Evolutionary conservation across 2,329 filamentous ascomycete genomes (phyloP), one percentile per base, ranked within the genome.

Genomic region (Paraphaeosphaeria sporulosa): DNA sequence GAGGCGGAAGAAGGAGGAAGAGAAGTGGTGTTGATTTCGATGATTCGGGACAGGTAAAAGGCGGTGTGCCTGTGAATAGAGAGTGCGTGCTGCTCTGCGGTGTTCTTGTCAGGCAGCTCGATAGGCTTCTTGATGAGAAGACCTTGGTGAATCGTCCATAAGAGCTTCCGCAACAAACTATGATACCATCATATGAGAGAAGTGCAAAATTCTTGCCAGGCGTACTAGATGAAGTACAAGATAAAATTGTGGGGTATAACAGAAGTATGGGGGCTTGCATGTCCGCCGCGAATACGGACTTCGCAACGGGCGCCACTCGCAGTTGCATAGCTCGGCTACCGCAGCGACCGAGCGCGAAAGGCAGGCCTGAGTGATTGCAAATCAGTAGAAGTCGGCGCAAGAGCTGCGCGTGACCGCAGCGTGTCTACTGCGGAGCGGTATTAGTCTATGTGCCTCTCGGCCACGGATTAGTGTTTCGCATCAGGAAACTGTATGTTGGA

Each of bases 221-320:
- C 4, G 6, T 8, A 12, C 6, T 6, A 32, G 5, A 23, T 21
- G 6, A 23, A 46, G 19, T 23, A 23, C 8, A 19, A 12, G 7
- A 30, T 40, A n/a, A 15, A n/a, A 15, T 40, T n/a, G 12, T 40
- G 34, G 49, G 49, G 34, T 52, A 40, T 40, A 10, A 9, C 13
- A 21, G 42, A 12, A n/a, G 13, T 17, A 8, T 21, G 19, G 23
- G 5, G 40, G 23, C 4, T 21, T 47, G 42, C 19, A 55, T 21
- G 27, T 34, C 52, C 36, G 27, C 15, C 46, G 36, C 42, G 52
- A 42, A 27, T 55, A 47, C 42, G 42, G 42, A 55, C 52, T 23
- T 46, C n/a, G 30, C 10, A 36, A 55, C 27, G 42, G 38, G 30
- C 30, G 23, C 51, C 13, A 32, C 32, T 19, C 12, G 42, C n/a